phyloP scores from a whole-genome alignment of 805 yeast species.

The Starmera amethionina region DNA sequence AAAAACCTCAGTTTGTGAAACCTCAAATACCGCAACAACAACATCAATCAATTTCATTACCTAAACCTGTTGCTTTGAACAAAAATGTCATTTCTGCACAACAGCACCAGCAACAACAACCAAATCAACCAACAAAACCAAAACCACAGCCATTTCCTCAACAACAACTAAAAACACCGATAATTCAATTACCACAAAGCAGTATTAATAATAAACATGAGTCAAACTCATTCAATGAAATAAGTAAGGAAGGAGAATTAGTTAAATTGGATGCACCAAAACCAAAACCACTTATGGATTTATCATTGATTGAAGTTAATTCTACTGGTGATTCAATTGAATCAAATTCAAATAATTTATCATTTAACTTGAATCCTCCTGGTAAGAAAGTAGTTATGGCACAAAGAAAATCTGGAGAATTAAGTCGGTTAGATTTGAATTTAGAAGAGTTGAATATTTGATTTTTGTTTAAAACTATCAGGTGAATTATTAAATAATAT shows the following conservation, averaged over 20 bases:
- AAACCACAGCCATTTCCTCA: neutral
- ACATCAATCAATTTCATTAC: no score
- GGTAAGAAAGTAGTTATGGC: slow-evolving; percentile 1
- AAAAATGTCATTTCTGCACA: neutral
- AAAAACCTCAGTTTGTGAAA: neutral
- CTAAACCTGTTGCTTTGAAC: neutral
- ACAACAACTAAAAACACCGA: neutral
- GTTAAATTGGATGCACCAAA: no score
- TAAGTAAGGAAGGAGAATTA: no score
- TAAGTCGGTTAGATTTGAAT: slow-evolving; percentile 10
- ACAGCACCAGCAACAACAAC: neutral
- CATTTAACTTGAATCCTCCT: neutral
- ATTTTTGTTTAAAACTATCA: neutral
- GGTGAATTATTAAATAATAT: neutral
- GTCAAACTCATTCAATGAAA: neutral
- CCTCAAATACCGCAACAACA: neutral
- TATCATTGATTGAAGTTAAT: no score
- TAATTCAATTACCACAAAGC: neutral
- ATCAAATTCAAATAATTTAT: neutral
- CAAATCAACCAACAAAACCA: neutral
- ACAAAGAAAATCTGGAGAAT: slow-evolving; percentile 5
- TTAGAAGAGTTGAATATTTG: slow-evolving; percentile 13
- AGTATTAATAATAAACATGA: neutral
- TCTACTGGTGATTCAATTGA: neutral
- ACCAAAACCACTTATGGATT: no score